Conservation (phyloP, 2,329 filamentous ascomycete genomes). For the Penicillium sclerotigenum region DNA sequence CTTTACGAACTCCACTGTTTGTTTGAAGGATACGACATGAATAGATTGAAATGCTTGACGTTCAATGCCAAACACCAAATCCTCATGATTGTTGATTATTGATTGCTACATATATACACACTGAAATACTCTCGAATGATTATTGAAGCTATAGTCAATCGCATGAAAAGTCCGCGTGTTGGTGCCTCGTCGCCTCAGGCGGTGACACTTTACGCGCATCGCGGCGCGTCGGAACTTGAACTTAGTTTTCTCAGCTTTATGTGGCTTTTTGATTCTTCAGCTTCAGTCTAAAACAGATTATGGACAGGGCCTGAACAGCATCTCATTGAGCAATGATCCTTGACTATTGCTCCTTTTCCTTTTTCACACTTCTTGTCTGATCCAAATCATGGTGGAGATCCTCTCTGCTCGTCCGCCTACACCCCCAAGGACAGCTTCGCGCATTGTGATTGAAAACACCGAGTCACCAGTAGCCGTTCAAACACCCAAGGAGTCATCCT, state of each 20-base stretch:
- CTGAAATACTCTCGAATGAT: neutral
- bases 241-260: conserved; percentile 16
- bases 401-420: conserved; percentile 55
- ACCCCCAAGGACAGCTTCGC: conserved; percentile 48
- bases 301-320: conserved; percentile 1
- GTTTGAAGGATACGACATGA: neutral
- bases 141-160: neutral
- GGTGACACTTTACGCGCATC: conserved; percentile 37
- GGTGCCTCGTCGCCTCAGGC: conserved; percentile 25
- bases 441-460: conserved; percentile 34
- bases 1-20: neutral
- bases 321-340: conserved; percentile 30
- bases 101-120: neutral
- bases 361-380: conserved; percentile 10
- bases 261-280: conserved; percentile 6
- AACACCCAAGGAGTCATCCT: conserved; percentile 45
- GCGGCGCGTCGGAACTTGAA: conserved; percentile 17
- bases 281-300: neutral
- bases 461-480: conserved; percentile 33
- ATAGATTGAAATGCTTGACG: neutral
- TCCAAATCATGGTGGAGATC: conserved; percentile 42
- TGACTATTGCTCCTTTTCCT: conserved; percentile 14
- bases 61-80: neutral
- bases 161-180: neutral
- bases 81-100: neutral